These are phyloP conservation scores for Sporobolomyces pararoseus DNA, from an alignment of 768 basidiomycete species.

Conservation along the genomic window DNA sequence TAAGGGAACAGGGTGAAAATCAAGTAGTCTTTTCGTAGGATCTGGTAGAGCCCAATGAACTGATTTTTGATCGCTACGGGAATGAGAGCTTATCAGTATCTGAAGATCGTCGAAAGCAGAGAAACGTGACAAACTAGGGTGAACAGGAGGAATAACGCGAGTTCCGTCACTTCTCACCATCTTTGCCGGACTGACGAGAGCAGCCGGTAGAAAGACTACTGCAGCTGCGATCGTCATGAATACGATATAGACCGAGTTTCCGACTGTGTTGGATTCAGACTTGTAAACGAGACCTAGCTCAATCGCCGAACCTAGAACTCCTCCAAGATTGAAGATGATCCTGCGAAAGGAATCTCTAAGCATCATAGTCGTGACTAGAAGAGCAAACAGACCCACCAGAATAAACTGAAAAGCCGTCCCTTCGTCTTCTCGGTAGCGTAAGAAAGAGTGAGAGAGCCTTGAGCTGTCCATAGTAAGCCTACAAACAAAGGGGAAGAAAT, in stretches of 20 bases:
- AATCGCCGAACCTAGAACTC: conserved; percentile 41
- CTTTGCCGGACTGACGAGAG: conserved; percentile 68
- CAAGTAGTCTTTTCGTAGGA: conserved; percentile 66
- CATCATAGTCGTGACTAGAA: too few relatives aligned
- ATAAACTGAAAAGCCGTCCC: conserved; percentile 22
- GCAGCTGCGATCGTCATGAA: conserved; percentile 62
- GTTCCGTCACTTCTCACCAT: conserved; percentile 59
- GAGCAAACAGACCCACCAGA: conserved; percentile 10
- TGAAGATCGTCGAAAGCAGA: not conserved
- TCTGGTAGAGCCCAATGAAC: conserved; percentile 64
- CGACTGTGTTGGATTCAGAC: conserved; percentile 36
- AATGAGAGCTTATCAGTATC: conserved; percentile 58
- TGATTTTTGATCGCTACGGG: conserved; percentile 69
- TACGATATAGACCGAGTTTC: conserved; percentile 58
- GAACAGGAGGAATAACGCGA: conserved; percentile 19
- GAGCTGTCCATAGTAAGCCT: conserved; percentile 78
- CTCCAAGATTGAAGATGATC: conserved; percentile 66
- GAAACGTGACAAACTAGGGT: conserved; percentile 13
- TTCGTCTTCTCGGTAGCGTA: conserved; percentile 59
- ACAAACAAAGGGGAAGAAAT: too few relatives aligned
- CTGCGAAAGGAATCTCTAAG: too few relatives aligned
- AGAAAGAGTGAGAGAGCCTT: conserved; percentile 77
- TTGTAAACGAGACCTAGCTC: conserved; percentile 37
- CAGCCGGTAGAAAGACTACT: conserved; percentile 44
- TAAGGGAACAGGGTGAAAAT: conserved; percentile 66